Evolutionary conservation across 306 rosid species (phyloP), one percentile per base, ranked within the genome.

Genomic region (Inga laurina): DNA sequence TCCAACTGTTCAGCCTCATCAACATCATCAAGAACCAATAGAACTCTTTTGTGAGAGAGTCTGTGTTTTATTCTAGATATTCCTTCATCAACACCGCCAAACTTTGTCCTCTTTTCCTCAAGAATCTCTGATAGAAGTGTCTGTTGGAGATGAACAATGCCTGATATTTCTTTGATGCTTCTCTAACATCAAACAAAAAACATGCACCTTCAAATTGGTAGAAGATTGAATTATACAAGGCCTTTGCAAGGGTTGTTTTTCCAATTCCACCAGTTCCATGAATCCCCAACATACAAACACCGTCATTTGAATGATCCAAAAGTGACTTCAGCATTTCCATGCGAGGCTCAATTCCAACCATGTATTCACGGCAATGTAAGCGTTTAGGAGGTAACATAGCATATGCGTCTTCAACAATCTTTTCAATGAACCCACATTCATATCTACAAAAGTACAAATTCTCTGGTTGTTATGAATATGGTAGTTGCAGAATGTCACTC

Each of bases 21-120:
- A 39, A 70, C 74, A 70, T 70, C 74, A 70, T 70, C 74, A 70
- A 70, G 74, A 21, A 70, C 15, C 15, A 70, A 39, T 1, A 70
- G 13, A 3, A 70, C 30, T 10, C 1, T 70, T 15, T 39, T 70
- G 24, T 41, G 0, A 5, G 32, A 43, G 3, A 71, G 75, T 3
- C 30, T 10, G 0, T 43, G 15, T 73, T 78, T 61, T 3, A 19
- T 56, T 4, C 0, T 56, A 1, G 64, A 56, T 56, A 21, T 56
- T 56, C 62, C 62, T 56, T 56, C 27, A 7, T 7, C 62, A 51
- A 30, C 61, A 77, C 43, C 14, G 1, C 67, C 65, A 39, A 61
- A 9, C 13, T 8, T 74, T 32, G 1, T 59, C 45, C 12, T 7
- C 44, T 45, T n/a, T 27, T 75, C 69, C 67, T 22, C 75, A 7